These are phyloP conservation scores for Clonostachys byssicola DNA, from an alignment of 2,329 filamentous ascomycete genomes.

Conservation along the genomic window DNA sequence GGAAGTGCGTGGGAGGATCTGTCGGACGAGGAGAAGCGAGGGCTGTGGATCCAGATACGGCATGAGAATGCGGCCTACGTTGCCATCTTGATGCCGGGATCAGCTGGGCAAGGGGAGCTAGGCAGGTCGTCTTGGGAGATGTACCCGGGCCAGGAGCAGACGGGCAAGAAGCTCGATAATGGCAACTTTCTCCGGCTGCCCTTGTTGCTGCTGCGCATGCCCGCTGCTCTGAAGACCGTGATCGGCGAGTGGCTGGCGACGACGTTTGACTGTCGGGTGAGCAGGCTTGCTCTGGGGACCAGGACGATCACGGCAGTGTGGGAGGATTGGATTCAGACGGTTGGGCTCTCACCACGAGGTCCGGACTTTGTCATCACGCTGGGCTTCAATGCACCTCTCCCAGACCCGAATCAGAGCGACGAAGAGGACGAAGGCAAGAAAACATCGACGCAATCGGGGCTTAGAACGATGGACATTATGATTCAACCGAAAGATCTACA, in stretches of 20 bases:
- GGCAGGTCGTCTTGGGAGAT: slow-evolving; percentile 9
- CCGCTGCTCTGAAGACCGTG: slow-evolving; percentile 41
- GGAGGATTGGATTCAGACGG: slow-evolving; percentile 45
- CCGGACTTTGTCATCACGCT: slow-evolving; percentile 45
- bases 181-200: slow-evolving; percentile 41
- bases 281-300: slow-evolving; percentile 43
- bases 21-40: slow-evolving; percentile 16
- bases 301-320: slow-evolving; percentile 41
- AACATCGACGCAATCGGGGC: slow-evolving; percentile 13
- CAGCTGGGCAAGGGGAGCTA: not conserved
- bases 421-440: not conserved
- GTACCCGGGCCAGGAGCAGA: slow-evolving; percentile 6
- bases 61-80: slow-evolving; percentile 50
- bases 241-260: slow-evolving; percentile 46
- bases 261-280: slow-evolving; percentile 54
- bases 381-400: slow-evolving; percentile 39
- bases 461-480: slow-evolving; percentile 45
- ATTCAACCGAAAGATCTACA: slow-evolving; percentile 42
- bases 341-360: slow-evolving; percentile 24
- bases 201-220: slow-evolving; percentile 51
- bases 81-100: slow-evolving; percentile 43
- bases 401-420: slow-evolving; percentile 7
- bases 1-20: slow-evolving; percentile 6
- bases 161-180: slow-evolving; percentile 4
- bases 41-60: slow-evolving; percentile 40